phyloP scores from a whole-genome alignment of 306 rosid species.

The Canavalia gladiata region DNA sequence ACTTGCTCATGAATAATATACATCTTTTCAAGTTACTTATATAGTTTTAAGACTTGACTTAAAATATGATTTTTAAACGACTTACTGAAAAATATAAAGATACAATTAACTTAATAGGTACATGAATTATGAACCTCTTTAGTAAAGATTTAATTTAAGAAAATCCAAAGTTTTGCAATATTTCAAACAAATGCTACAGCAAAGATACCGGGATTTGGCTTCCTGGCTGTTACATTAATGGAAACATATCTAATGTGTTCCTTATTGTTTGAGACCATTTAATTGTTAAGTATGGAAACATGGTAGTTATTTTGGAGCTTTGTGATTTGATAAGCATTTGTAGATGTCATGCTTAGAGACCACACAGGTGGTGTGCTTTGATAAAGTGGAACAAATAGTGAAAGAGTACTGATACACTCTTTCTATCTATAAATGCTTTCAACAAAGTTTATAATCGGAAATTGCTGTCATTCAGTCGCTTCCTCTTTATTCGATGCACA shows the following conservation, averaged over 20 bases:
- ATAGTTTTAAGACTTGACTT: not conserved
- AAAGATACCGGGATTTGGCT: conserved; percentile 22
- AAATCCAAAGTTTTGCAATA: not conserved
- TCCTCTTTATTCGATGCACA: conserved; percentile 19
- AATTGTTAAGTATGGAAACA: conserved; percentile 18
- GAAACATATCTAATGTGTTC: conserved; percentile 34
- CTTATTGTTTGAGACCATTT: not conserved
- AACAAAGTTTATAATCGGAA: conserved; percentile 8
- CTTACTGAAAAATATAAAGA: not conserved
- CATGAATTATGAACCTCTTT: not conserved
- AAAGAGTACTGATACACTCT: not conserved
- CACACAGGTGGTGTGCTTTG: conserved; percentile 6
- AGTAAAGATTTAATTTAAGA: no score
- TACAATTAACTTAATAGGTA: not conserved
- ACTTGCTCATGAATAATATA: not conserved
- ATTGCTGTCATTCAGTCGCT: not conserved
- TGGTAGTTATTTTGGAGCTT: conserved; percentile 4
- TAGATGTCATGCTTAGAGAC: not conserved
- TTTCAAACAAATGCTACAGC: not conserved
- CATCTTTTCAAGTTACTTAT: not conserved
- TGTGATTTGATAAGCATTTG: not conserved
- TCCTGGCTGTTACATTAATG: conserved; percentile 17
- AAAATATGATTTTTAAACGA: not conserved
- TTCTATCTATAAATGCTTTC: conserved; percentile 7
- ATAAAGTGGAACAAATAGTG: conserved; percentile 27